Evolutionary conservation across 2,329 filamentous ascomycete genomes (phyloP).

Genomic region (Penicillium corylophilum): DNA sequence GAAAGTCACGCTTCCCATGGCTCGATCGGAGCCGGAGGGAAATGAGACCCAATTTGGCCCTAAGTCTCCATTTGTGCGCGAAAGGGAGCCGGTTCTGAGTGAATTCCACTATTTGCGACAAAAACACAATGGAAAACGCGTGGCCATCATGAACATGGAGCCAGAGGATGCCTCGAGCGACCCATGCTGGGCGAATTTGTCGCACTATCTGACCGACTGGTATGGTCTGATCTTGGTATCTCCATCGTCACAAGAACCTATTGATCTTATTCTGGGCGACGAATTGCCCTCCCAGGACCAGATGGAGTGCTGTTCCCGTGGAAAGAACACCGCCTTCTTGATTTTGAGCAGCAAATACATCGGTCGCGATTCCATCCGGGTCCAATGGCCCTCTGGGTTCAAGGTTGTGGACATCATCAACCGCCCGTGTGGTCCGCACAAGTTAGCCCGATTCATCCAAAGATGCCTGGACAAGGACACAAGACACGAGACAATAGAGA

Average conservation of each 20-base stretch:
- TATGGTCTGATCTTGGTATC: not conserved
- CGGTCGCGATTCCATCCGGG: constrained; percentile 20
- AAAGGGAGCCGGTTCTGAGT: not conserved
- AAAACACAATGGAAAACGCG: not conserved
- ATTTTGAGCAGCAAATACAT: constrained; percentile 38
- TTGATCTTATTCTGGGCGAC: not conserved
- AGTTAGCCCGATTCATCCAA: constrained; percentile 38
- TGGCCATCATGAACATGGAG: not conserved
- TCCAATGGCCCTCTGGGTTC: not conserved
- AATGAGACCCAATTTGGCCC: not conserved
- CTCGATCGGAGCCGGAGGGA: constrained; percentile 18
- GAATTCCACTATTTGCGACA: not conserved
- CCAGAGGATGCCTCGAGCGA: not conserved
- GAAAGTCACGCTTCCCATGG: constrained; percentile 49
- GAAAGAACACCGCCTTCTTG: constrained; percentile 30
- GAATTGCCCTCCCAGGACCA: not conserved
- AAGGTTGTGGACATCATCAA: constrained; percentile 31
- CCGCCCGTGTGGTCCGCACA: constrained; percentile 45
- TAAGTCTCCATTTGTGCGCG: not conserved
- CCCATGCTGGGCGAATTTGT: not conserved
- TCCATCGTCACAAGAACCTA: not conserved
- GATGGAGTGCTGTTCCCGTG: not conserved
- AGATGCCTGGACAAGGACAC: constrained; percentile 21
- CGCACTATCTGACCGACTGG: not conserved
- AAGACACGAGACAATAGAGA: not conserved